phyloP scores from a whole-genome alignment of 2,329 filamentous ascomycete genomes.

The Metarhizium humberi region DNA sequence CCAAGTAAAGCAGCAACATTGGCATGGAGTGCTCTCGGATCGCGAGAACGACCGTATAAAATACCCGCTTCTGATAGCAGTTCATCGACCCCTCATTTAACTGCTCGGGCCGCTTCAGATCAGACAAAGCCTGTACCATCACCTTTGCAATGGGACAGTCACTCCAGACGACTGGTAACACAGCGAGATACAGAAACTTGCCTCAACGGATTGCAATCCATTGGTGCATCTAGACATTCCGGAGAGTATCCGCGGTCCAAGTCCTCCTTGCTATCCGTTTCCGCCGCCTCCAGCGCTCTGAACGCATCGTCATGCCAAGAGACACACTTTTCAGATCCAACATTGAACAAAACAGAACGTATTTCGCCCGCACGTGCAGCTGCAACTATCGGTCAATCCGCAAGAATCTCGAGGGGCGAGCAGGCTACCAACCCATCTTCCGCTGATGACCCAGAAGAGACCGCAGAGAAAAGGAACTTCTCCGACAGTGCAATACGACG shows the following conservation, averaged over 20 bases:
- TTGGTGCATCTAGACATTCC: constrained; percentile 24
- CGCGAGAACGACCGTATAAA: constrained; percentile 25
- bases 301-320: constrained; percentile 24
- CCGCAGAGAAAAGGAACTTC: constrained; percentile 10
- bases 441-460: constrained; percentile 14
- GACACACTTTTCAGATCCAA: constrained; percentile 9
- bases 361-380: constrained; percentile 4
- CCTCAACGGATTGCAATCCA: constrained; percentile 17
- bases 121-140: constrained; percentile 22
- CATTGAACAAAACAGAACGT: constrained; percentile 11
- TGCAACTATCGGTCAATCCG: constrained; percentile 1
- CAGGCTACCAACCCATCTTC: constrained; percentile 6
- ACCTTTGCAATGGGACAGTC: constrained; percentile 42
- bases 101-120: constrained; percentile 21
- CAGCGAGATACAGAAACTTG: constrained; percentile 23
- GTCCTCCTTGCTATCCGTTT: constrained; percentile 41
- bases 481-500: constrained; percentile 8
- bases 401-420: neutral
- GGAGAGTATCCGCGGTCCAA: constrained; percentile 28
- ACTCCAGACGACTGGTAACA: constrained; percentile 40
- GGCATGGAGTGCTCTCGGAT: constrained; percentile 45
- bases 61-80: constrained; percentile 15
- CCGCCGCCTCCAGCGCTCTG: constrained; percentile 47
- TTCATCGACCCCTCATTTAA: constrained; percentile 10
- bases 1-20: constrained; percentile 56